Evolutionary conservation across 768 basidiomycete genomes (phyloP).

Genomic region (Kwoniella dendrophila): DNA sequence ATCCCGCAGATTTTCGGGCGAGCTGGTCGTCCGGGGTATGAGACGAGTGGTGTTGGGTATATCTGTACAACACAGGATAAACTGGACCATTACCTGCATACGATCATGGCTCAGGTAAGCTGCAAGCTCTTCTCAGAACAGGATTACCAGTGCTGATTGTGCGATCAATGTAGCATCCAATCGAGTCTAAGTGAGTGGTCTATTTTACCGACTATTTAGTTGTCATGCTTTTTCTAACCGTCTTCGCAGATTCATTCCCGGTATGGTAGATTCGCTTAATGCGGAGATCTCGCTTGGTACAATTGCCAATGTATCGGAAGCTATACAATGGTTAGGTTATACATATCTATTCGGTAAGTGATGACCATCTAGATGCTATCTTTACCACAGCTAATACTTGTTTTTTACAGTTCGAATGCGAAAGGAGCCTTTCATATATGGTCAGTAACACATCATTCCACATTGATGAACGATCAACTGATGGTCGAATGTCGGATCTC

Average conservation of each 20-base stretch:
- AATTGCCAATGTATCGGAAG: conserved; percentile 81
- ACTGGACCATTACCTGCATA: conserved; percentile 83
- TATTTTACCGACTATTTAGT: not conserved
- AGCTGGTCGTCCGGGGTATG: conserved; percentile 69
- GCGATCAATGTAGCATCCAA: conserved; percentile 68
- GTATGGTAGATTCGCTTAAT: conserved; percentile 87
- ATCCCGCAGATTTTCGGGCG: conserved; percentile 80
- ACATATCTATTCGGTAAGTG: conserved; percentile 75
- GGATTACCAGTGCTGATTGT: not conserved
- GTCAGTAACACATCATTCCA: conserved; percentile 56
- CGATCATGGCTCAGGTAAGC: conserved; percentile 78
- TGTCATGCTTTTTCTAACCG: conserved; percentile 8
- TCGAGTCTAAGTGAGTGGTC: conserved; percentile 81
- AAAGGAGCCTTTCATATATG: conserved; percentile 84
- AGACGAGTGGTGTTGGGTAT: conserved; percentile 92
- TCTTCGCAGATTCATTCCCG: conserved; percentile 73
- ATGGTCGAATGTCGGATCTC: conserved; percentile 11
- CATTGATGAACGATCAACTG: conserved; percentile 24
- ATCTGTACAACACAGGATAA: conserved; percentile 96
- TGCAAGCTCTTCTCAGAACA: not conserved
- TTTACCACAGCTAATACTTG: not conserved
- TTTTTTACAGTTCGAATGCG: conserved; percentile 72
- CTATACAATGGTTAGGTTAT: conserved; percentile 91
- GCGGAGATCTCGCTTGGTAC: conserved; percentile 95
- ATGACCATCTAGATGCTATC: not conserved